Evolutionary conservation across 352 stramenopile genomes (phyloP), one percentile per base, ranked within the genome.

Genomic region (Peronospora destructor): DNA sequence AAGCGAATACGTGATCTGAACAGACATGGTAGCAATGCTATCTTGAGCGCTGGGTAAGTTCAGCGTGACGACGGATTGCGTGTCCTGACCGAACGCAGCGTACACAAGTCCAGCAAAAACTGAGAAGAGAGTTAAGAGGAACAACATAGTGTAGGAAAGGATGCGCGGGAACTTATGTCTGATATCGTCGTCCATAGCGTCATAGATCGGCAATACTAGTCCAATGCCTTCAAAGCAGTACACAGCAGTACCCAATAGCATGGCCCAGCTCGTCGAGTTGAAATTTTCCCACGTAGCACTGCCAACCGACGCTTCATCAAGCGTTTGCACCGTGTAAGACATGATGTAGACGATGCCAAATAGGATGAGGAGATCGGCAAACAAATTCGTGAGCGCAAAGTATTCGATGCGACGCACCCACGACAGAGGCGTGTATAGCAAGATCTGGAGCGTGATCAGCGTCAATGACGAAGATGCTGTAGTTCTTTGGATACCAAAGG

Each of bases 141-240:
- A 79, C 21, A 73, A 8, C 53, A 79, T 69, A 3, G 68, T 73
- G 29, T 53, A 62, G 12, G 72, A 53, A 29, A 86, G 45, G 25
- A 86, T 76, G 14, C 57, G 55, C 8, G 69, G 67, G 41, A 86
- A 86, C 46, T 84, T 73, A 61, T 78, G 73, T 64, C 84, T 74
- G 45, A 70, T 61, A 21, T 68, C 59, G 39, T 54, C 36, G 19
- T 73, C 64, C 70, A 86, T 78, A 0, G 72, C 73, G 45, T 82
- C 75, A 64, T 86, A 82, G 45, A 80, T 86, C 1, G 75, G 75
- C 29, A 86, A 49, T n/a, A 86, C 63, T 3, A 86, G 59, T 23
- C 75, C 75, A 25, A 86, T 86, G n/a, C 75, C 75, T 59, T 86
- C 75, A 23, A 86, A 86, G 45, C 69, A 81, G 46, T 81, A 86